Evolutionary conservation across 2,329 filamentous ascomycete genomes (phyloP), one percentile per base, ranked within the genome.

Genomic region (Ploettnerulaceae sp.): DNA sequence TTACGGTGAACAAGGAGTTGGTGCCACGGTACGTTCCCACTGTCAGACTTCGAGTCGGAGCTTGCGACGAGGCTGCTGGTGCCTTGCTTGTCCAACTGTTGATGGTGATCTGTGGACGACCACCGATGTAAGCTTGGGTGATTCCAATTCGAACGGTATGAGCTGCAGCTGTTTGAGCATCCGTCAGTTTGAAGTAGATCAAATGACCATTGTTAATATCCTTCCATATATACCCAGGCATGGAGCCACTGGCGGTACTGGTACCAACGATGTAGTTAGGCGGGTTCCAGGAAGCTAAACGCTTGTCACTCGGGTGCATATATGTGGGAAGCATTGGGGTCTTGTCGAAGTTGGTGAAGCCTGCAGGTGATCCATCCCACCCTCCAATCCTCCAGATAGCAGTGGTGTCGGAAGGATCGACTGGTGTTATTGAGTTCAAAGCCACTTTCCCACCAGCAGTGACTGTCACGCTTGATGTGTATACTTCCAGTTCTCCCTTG

Each of bases 41-140:
- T 0, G 81, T 85, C 2, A 84, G 72, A 12, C 81, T 81, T 12
- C 81, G 72, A 3, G 75, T 80, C 59, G 84, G 73, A 35, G 85
- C 77, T 65, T 83, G 82, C 8, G 68, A 71, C 0, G 81, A 80
- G 0, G 78, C 76, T 2, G 69, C 60, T 1, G 77, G 77, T 0
- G 69, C 67, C 0, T 69, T 48, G 1, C 69, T 71, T 7, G 61
- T 69, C 64, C 71, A 83, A 31, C 66, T 67, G 56, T 84, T 83
- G 41, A 84, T 69, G 11, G 64, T 71, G 11, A 72, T 73, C 36
- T 72, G 69, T 1, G 81, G 81, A 6, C 81, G 69, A 7, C 70
- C 77, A 17, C 79, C 74, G 0, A 75, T 73, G 52, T 82, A 84
- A 2, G 76, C 71, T 21, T 84, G 67, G 0, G 81, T 85, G 0